Evolutionary conservation across 2,329 filamentous ascomycete species (phyloP), one percentile per base, ranked within the genome.

Genomic region (Venturia nashicola): DNA sequence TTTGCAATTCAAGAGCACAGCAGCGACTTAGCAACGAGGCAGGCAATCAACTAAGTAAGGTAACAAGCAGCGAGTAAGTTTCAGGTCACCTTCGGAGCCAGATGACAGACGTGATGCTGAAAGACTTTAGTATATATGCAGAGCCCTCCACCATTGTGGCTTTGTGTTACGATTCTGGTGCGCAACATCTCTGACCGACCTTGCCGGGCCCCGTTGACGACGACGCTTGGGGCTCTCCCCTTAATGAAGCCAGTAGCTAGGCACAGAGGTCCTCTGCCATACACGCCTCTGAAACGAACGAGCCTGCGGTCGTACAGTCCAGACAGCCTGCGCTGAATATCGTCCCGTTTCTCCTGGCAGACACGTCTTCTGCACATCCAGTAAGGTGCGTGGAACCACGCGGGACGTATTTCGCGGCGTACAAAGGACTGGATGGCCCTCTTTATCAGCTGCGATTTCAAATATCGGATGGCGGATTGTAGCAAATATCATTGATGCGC

Each of bases 161-260:
- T 64, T 64, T 64, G 62, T 64, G 62, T 61, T 27, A 64, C 62
- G 42, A 27, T 60, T 46, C 55, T 64, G 39, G 14, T 39, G 67
- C 71, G 69, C 72, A 74, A 73, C 75, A 75, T 75, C 74, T 74
- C 69, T 67, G 67, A 71, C 70, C 71, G 68, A 74, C 69, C 71
- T 67, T 68, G 64, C 51, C 62, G 51, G 68, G 68, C 61, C 39
- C 59, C 68, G 69, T 71, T 67, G 68, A 72, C 67, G 70, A 70
- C 68, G 70, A 70, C 68, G 72, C 70, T 70, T 72, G 70, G 68
- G 67, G 69, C 68, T 64, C 61, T 61, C 43, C 59, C 61, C 61
- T 67, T 72, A 68, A 68, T 64, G 66, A 67, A 67, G 67, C 40
- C 61, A 70, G 69, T 69, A 71, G 71, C 73, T 73, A 75, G 74